Evolutionary conservation across 2,329 filamentous ascomycete genomes (phyloP), one percentile per base, ranked within the genome.

Genomic region (Elsinoe fawcettii): DNA sequence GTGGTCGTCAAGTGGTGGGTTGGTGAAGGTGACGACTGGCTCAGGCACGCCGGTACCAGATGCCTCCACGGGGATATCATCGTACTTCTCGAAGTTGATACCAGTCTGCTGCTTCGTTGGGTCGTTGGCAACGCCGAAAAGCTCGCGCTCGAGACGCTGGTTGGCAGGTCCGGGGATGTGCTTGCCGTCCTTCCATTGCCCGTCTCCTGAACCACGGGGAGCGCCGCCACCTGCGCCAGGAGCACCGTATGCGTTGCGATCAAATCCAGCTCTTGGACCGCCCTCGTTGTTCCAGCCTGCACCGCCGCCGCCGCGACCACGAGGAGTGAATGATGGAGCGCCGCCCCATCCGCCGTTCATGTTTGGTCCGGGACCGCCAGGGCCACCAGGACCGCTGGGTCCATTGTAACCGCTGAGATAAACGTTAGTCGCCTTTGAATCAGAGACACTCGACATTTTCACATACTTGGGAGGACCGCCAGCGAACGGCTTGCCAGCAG

Each of bases 31-130:
- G 64, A 85, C 85, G 64, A 96, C 89, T 39, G 92, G 87, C 70
- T 97, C 93, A 46, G 93, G 93, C 55, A 97, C 90, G 69, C 95
- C 84, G 56, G 90, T 86, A 60, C 93, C 93, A 60, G 92, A 96
- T 62, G 93, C 93, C 77, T 97, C 93, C 63, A 99, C 93, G 57
- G 93, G 93, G 64, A 99, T 99, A 74, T 99, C 93, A 70, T 99
- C 93, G 76, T 99, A 99, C 81, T 99, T 99, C 79, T 96, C 87
- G 72, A 99, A 99, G 83, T 99, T 99, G 87, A 99, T 97, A 75
- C 93, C 93, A 32, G 90, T 96, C 69, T 95, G 88, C 74, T 96
- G 88, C 81, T 96, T 97, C 64, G 87, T 84, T 62, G 92, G 90
- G 70, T 97, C 93, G 73, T 97, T 92, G 66, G 86, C 78, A 53